Evolutionary conservation across 2,329 filamentous ascomycete genomes (phyloP).

Genomic region (Verticillium tricorpus): DNA sequence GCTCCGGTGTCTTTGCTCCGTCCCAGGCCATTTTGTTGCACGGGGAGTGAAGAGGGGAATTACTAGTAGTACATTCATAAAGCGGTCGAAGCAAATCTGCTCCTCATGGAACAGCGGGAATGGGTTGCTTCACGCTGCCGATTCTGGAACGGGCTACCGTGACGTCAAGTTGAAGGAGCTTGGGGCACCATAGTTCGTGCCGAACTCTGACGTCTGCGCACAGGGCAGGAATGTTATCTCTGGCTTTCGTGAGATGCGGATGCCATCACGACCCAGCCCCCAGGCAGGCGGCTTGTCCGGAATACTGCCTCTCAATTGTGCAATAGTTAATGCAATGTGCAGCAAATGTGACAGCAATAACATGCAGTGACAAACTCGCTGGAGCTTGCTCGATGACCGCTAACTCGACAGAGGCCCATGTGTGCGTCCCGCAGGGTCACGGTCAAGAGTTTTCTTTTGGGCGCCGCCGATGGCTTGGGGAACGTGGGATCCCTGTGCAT

Average conservation of each 20-base stretch:
- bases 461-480: background rate
- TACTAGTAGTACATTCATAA: no score
- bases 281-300: background rate
- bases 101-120: no score
- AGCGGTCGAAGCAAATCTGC: no score
- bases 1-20: background rate
- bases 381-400: background rate
- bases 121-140: no score
- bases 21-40: background rate
- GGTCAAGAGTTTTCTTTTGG: background rate
- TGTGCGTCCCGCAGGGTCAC: background rate
- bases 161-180: background rate
- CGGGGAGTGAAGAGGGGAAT: no score
- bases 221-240: background rate
- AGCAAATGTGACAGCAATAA: background rate
- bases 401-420: background rate
- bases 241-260: background rate
- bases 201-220: background rate
- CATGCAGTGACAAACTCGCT: background rate
- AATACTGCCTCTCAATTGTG: no score
- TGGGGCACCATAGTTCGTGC: background rate
- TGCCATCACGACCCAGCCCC: background rate
- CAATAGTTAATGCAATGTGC: background rate
- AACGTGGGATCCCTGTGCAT: background rate
- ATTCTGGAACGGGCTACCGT: background rate